Percentiles rank a stretch among this genome's conserved stretches.
phyloP scores from a whole-genome alignment of 1,139 yeast species.

The Candida freyschussii region DNA sequence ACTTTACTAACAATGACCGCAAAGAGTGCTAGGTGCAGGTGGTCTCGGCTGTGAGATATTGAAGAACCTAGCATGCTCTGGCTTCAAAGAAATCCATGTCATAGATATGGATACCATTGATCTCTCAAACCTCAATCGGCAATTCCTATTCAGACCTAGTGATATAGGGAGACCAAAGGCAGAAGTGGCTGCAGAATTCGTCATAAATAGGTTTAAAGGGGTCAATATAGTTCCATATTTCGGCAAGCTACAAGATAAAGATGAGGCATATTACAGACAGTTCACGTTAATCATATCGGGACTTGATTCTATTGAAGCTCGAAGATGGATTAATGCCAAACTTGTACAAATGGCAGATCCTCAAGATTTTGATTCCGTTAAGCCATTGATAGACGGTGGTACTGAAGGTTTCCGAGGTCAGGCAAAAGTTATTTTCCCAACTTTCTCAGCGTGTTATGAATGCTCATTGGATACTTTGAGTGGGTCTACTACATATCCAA shows the following conservation, averaged over 20 bases:
- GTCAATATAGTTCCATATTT: conserved; percentile 53
- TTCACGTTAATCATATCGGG: conserved; percentile 83
- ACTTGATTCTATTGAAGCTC: conserved; percentile 82
- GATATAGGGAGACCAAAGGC: conserved; percentile 87
- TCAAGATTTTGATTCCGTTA: conserved; percentile 47
- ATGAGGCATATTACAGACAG: conserved; percentile 56
- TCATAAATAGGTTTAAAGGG: conserved; percentile 42
- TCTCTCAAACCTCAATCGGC: conserved; percentile 83
- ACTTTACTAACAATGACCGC: no score
- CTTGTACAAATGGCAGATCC: conserved; percentile 57
- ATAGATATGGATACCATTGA: conserved; percentile 97
- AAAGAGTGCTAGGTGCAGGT: conserved; percentile 83
- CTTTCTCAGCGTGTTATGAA: conserved; percentile 85
- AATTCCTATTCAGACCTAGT: conserved; percentile 66
- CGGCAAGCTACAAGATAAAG: conserved; percentile 70
- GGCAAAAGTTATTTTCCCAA: conserved; percentile 80
- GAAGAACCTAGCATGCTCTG: conserved; percentile 75
- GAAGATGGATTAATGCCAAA: conserved; percentile 86
- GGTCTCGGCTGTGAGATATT: conserved; percentile 94
- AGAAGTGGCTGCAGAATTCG: conserved; percentile 63
- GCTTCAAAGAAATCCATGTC: conserved; percentile 70
- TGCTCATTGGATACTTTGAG: conserved; percentile 79
- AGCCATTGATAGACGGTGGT: conserved; percentile 92
- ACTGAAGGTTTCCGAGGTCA: conserved; percentile 96
- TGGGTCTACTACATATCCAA: conserved; percentile 71